Evolutionary conservation across 371 early-diverging fungal species (phyloP).

Genomic region (Cokeromyces recurvatus): DNA sequence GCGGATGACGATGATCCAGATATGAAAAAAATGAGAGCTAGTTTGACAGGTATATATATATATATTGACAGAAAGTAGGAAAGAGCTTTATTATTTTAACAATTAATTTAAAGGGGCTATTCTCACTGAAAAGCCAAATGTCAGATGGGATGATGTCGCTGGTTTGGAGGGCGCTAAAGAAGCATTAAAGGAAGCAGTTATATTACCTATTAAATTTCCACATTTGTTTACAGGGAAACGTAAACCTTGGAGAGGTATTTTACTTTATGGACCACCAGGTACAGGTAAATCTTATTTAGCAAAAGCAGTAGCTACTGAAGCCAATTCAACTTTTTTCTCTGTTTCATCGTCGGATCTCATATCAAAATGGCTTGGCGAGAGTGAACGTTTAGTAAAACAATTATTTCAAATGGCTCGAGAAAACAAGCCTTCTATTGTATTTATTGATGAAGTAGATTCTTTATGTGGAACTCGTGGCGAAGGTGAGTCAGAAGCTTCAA

Average conservation of each 20-base stretch:
- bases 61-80: too few relatives aligned
- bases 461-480: conserved; percentile 91
- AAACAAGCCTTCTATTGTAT: conserved; percentile 90
- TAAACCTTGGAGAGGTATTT: conserved; percentile 96
- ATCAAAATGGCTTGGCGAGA: conserved; percentile 97
- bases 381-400: conserved; percentile 90
- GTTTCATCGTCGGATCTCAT: conserved; percentile 94
- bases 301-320: conserved; percentile 96
- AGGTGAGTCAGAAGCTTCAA: conserved; percentile 92
- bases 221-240: conserved; percentile 93
- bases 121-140: conserved; percentile 91
- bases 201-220: conserved; percentile 96
- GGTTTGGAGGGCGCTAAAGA: conserved; percentile 98
- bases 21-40: conserved; percentile 82
- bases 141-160: conserved; percentile 96
- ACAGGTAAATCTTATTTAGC: conserved; percentile 98
- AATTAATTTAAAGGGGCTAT: conserved; percentile 59
- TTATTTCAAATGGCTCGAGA: conserved; percentile 94
- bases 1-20: conserved; percentile 82
- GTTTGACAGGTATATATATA: conserved; percentile 49
- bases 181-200: conserved; percentile 97
- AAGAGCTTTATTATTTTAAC: not conserved
- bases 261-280: conserved; percentile 98
- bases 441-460: conserved; percentile 98
- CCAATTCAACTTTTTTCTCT: conserved; percentile 92